phyloP scores from a whole-genome alignment of 192 early-diverging fungal species.

The Backusella tarrabulga region DNA sequence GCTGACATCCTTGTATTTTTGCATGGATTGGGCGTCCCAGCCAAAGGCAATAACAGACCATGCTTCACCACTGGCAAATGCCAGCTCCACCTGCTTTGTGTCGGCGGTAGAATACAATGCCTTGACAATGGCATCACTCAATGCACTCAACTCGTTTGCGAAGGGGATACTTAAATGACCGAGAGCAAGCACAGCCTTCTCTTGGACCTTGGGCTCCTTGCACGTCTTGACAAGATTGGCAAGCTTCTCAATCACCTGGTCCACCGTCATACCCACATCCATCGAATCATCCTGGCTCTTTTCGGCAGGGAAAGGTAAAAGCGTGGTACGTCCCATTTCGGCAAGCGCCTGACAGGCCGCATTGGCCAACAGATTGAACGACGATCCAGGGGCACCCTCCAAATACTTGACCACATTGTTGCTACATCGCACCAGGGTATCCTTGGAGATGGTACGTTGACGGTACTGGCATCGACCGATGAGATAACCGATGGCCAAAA shows the following conservation, averaged over 20 bases:
- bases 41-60: conserved; percentile 61
- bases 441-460: conserved; percentile 36
- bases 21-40: conserved; percentile 66
- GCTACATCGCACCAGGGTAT: conserved; percentile 40
- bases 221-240: conserved; percentile 48
- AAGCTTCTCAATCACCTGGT: conserved; percentile 30
- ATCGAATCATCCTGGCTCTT: conserved; percentile 13
- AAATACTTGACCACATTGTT: conserved; percentile 49
- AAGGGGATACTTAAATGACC: conserved; percentile 64
- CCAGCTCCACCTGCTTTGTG: conserved; percentile 79
- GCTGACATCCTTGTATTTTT: conserved; percentile 69
- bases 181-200: conserved; percentile 65
- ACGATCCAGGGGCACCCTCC: conserved; percentile 31
- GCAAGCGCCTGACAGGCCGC: conserved; percentile 70
- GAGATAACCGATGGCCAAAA: conserved; percentile 70
- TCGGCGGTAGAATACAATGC: conserved; percentile 37
- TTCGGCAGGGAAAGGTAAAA: conserved; percentile 34
- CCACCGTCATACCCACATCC: conserved; percentile 19
- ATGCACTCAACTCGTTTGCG: background rate
- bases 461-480: conserved; percentile 62
- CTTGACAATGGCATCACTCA: conserved; percentile 37
- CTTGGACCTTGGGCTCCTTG: conserved; percentile 80
- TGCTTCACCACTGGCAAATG: conserved; percentile 86
- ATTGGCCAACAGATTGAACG: conserved; percentile 47
- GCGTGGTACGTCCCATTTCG: conserved; percentile 66